A percentile compares a stretch with the other conserved stretches of the same genome.
Evolutionary conservation across 805 yeast genomes (phyloP).

Genomic region (Blastobotrys chiropterorum): DNA sequence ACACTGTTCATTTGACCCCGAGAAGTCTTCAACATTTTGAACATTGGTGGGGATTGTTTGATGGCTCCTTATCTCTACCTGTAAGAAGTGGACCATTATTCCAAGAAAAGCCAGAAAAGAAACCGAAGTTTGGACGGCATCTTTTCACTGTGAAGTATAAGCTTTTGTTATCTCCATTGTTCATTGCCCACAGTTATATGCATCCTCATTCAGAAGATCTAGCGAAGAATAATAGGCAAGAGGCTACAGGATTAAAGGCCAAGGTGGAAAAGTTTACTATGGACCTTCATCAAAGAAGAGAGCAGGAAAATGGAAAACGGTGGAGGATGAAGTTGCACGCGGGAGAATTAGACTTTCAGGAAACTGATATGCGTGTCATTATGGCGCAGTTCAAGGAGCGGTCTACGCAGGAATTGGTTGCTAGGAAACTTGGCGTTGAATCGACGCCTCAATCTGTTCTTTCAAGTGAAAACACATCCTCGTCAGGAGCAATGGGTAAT

Average conservation of each 20-base stretch:
- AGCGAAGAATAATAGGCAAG: slow-evolving; percentile 37
- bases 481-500: slow-evolving; percentile 8
- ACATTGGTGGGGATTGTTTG: slow-evolving; percentile 81
- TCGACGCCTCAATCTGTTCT: slow-evolving; percentile 11
- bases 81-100: slow-evolving; percentile 70
- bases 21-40: slow-evolving; percentile 60
- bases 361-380: slow-evolving; percentile 63
- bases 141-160: slow-evolving; percentile 74
- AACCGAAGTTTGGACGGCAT: slow-evolving; percentile 63
- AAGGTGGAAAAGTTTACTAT: slow-evolving; percentile 48
- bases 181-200: slow-evolving; percentile 64
- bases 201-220: slow-evolving; percentile 37
- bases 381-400: slow-evolving; percentile 58
- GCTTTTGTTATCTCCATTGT: slow-evolving; percentile 66
- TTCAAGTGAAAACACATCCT: slow-evolving; percentile 15
- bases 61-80: slow-evolving; percentile 74
- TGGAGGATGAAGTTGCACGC: slow-evolving; percentile 50
- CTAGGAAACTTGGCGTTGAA: slow-evolving; percentile 18
- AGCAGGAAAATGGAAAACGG: slow-evolving; percentile 35
- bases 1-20: slow-evolving; percentile 75
- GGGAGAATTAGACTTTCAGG: slow-evolving; percentile 64
- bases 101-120: slow-evolving; percentile 20
- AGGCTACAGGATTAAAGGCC: slow-evolving; percentile 63
- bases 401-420: slow-evolving; percentile 40
- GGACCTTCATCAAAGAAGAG: slow-evolving; percentile 59